Evolutionary conservation across 495 filamentous ascomycete genomes (phyloP).

Genomic region (Xylaria flabelliformis): DNA sequence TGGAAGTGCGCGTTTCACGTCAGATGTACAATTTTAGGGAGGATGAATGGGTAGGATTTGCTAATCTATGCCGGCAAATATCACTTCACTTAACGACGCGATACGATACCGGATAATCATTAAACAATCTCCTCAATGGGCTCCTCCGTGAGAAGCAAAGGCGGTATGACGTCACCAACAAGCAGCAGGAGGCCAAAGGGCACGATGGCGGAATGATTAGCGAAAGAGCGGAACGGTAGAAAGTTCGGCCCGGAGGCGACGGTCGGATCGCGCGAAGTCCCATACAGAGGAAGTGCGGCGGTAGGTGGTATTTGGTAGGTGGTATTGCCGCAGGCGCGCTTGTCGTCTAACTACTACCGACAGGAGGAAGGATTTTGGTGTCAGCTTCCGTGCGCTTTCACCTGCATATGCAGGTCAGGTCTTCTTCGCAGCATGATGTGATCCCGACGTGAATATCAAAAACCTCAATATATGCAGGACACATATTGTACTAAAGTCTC

Average conservation of each 20-base stretch:
- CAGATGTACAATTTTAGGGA: background rate
- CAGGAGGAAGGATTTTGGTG: background rate
- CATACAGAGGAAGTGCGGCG: background rate
- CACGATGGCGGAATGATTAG: background rate
- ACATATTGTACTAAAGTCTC: background rate
- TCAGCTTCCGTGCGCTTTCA: slow-evolving; percentile 5
- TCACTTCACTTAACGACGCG: background rate
- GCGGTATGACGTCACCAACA: slow-evolving; percentile 13
- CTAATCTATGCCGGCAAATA: background rate
- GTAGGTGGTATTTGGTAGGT: slow-evolving; percentile 10
- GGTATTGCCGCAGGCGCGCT: background rate
- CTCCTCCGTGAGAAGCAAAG: background rate
- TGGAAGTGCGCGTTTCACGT: background rate
- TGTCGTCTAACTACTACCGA: background rate
- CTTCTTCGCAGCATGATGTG: background rate
- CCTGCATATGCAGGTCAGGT: background rate
- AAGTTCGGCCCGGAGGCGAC: background rate
- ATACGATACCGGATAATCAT: background rate
- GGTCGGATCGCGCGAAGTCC: background rate
- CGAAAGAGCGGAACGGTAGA: background rate
- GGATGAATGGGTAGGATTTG: background rate
- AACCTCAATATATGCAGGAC: background rate
- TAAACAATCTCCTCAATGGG: background rate
- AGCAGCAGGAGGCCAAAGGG: background rate
- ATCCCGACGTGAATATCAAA: background rate